phyloP scores from a whole-genome alignment of 2,329 filamentous ascomycete species.

The Salinomyces thailandicus region DNA sequence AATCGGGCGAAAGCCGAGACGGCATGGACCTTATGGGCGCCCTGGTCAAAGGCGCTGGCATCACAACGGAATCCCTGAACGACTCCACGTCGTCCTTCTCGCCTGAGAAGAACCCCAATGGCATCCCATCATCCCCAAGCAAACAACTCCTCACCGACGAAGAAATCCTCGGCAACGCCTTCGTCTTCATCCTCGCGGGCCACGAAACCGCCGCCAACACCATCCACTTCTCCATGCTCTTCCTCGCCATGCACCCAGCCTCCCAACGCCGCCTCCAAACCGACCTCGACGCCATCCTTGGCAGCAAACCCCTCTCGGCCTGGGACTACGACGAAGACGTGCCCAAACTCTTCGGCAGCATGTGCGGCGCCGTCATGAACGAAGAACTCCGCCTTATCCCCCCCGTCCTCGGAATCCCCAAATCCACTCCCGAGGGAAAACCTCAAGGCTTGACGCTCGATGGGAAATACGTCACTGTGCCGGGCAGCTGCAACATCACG shows the following conservation, averaged over 20 bases:
- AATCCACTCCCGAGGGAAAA: slow-evolving; percentile 38
- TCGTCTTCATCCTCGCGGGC: slow-evolving; percentile 55
- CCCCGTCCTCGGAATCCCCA: slow-evolving; percentile 62
- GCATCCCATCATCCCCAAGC: slow-evolving; percentile 28
- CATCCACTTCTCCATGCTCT: slow-evolving; percentile 59
- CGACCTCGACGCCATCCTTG: slow-evolving; percentile 58
- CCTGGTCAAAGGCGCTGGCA: slow-evolving; percentile 39
- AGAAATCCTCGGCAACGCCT: slow-evolving; percentile 63
- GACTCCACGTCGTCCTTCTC: too few relatives aligned
- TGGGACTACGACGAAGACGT: slow-evolving; percentile 65
- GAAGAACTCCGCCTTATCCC: slow-evolving; percentile 66
- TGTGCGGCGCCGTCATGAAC: slow-evolving; percentile 65
- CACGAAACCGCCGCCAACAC: slow-evolving; percentile 73
- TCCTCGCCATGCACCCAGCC: slow-evolving; percentile 54
- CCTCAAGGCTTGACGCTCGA: slow-evolving; percentile 50
- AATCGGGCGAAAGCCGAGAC: slow-evolving; percentile 27
- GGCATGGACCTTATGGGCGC: slow-evolving; percentile 48
- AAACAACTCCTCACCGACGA: slow-evolving; percentile 44
- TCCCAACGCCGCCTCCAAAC: slow-evolving; percentile 57
- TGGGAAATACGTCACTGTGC: slow-evolving; percentile 49
- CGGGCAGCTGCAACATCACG: slow-evolving; percentile 45
- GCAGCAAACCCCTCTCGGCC: slow-evolving; percentile 44
- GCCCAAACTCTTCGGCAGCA: slow-evolving; percentile 54
- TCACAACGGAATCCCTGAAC: slow-evolving; percentile 22
- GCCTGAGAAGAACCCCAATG: slow-evolving; percentile 36